phyloP scores from a whole-genome alignment of 1,284 basidiomycete genomes.

The Rhodotorula sp. region DNA sequence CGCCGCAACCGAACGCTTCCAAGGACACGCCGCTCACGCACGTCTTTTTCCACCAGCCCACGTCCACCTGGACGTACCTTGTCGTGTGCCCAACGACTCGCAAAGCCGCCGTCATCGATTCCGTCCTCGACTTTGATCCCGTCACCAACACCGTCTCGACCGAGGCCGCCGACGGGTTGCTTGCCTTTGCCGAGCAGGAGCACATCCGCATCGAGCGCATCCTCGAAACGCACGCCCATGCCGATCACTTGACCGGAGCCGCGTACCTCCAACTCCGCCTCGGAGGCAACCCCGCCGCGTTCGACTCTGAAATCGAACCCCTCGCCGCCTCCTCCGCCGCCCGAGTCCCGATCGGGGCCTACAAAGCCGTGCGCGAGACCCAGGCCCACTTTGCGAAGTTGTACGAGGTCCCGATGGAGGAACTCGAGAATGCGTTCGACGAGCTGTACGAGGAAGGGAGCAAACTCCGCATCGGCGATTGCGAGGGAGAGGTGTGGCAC shows the following conservation, averaged over 20 bases:
- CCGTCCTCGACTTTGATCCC: slow-evolving; percentile 45
- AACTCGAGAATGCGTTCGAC: slow-evolving; percentile 43
- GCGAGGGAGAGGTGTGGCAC: slow-evolving; percentile 35
- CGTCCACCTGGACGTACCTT: slow-evolving; percentile 45
- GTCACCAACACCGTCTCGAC: slow-evolving; percentile 37
- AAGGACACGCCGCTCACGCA: slow-evolving; percentile 36
- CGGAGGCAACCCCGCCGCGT: neutral
- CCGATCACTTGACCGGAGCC: slow-evolving; percentile 41
- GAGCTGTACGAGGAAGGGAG: slow-evolving; percentile 42
- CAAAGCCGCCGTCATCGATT: slow-evolving; percentile 44
- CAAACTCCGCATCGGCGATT: slow-evolving; percentile 35
- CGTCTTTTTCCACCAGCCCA: slow-evolving; percentile 44
- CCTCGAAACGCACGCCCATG: slow-evolving; percentile 41
- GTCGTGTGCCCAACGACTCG: slow-evolving; percentile 38
- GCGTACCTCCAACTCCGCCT: slow-evolving; percentile 18
- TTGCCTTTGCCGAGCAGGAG: slow-evolving; percentile 37
- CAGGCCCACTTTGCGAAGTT: slow-evolving; percentile 37
- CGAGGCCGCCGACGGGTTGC: slow-evolving; percentile 36
- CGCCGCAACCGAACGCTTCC: slow-evolving; percentile 1
- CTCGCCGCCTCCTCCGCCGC: neutral
- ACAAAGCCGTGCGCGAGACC: slow-evolving; percentile 35
- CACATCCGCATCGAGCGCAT: slow-evolving; percentile 35
- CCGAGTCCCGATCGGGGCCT: slow-evolving; percentile 35
- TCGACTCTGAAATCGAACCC: neutral
- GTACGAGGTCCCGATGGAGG: slow-evolving; percentile 36